Base-by-base conservation (phyloP, 352 stramenopile species). In the Globisporangium okanoganense region DNA sequence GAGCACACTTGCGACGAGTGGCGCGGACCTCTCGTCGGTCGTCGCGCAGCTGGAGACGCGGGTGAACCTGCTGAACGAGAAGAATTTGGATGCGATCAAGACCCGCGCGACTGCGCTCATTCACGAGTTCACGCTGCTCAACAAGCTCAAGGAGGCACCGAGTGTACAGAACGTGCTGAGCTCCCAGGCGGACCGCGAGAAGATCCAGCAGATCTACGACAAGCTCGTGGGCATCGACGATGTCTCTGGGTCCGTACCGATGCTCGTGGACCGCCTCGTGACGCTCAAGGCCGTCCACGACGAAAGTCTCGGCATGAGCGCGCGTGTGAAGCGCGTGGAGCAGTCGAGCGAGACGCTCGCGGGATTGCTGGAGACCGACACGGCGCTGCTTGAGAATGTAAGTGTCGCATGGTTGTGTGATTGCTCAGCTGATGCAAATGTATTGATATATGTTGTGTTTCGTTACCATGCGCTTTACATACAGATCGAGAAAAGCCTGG, bases 21-120 rank as follows among this genome's bases (percentile, higher is more conserved):
- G 52, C 24, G 54, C 62, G 10, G 72, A 88, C 33, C 55, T 90
- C 24, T 75, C 68, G 31, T 78, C 82, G 10, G 58, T 73, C 1
- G 64, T 90, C n/a, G 58, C 75, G 18, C 70, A 80, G 50, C 64
- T 94, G 49, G 85, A 94, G 64, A 80, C 74, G 58, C 80, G 79
- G 55, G 77, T 94, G 33, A 71, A 66, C 1, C 53, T 94, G 54
- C 75, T 94, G 52, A 90, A 73, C 44, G 76, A 89, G 45, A 88
- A 90, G 58, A 89, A 89, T 65, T 43, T 94, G 44, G 82, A 92
- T 62, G 75, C 85, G 5, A 79, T 94, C 31, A 92, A 89, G 68
- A 79, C 75, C 31, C 85, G 85, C 38, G 89, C 84, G 6, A 85
- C 81, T 1, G 82, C 82, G 43, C 73, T 94, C 1, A 70, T 92